A percentile compares a stretch with the other conserved stretches of the same genome.
These are phyloP conservation scores for Beauveria sp. DNA, from an alignment of 2,329 filamentous ascomycete species.

Conservation along the genomic window DNA sequence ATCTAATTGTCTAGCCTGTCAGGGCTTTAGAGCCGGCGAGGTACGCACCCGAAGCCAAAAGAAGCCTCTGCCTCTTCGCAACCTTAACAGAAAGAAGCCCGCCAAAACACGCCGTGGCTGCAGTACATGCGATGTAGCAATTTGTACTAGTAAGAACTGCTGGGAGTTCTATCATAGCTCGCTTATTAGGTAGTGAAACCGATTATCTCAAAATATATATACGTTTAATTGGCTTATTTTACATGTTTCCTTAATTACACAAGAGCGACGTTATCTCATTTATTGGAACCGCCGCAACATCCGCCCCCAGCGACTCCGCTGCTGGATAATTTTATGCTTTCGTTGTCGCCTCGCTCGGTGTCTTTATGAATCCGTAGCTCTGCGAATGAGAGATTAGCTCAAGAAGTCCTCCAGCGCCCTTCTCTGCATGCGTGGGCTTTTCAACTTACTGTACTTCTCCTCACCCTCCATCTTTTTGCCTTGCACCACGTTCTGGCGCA, in stretches of 20 bases:
- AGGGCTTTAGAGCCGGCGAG: too few species aligned
- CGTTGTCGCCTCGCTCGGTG: constrained; percentile 89
- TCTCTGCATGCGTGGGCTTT: background rate
- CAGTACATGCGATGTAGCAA: too few species aligned
- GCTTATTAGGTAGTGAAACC: too few species aligned
- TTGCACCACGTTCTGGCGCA: constrained; percentile 83
- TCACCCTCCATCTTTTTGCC: constrained; percentile 46
- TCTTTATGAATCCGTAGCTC: constrained; percentile 83
- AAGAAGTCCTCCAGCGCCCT: too few species aligned
- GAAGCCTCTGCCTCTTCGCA: too few species aligned
- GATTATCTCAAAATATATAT: too few species aligned
- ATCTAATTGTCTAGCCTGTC: too few species aligned
- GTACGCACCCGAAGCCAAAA: too few species aligned
- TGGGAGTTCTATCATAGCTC: too few species aligned
- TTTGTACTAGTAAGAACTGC: too few species aligned
- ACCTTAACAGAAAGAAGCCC: too few species aligned
- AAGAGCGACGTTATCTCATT: background rate
- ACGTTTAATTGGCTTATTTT: constrained; percentile 9
- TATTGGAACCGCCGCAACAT: constrained; percentile 18
- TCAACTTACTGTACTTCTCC: constrained; percentile 51
- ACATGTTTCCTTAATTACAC: constrained; percentile 14
- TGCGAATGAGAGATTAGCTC: constrained; percentile 27
- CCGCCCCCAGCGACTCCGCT: constrained; percentile 20
- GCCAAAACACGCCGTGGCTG: too few species aligned
- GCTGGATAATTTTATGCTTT: constrained; percentile 62